Evolutionary conservation across 768 basidiomycete species (phyloP).

Genomic region (Chalciporus sphaerocephalus): DNA sequence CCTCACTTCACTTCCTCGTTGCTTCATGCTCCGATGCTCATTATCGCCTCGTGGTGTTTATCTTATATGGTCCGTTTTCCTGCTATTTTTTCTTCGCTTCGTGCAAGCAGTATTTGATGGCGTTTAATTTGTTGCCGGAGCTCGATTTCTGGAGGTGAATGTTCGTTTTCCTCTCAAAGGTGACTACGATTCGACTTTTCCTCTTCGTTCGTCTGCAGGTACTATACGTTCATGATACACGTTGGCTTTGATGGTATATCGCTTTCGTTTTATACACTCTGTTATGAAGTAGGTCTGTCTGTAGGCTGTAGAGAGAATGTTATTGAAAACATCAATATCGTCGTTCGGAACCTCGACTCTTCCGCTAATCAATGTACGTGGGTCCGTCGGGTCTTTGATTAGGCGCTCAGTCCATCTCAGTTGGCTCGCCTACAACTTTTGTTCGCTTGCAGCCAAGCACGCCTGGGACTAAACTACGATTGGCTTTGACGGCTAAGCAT

Average conservation of each 20-base stretch:
- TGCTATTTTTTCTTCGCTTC: slow-evolving; percentile 5
- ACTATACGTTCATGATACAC: slow-evolving; percentile 18
- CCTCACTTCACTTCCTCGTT: slow-evolving; percentile 7
- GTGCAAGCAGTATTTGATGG: slow-evolving; percentile 7
- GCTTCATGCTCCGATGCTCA: slow-evolving; percentile 15
- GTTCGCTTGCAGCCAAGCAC: too few relatives aligned
- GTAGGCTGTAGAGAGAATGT: slow-evolving; percentile 29
- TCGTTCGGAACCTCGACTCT: too few relatives aligned
- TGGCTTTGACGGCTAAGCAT: slow-evolving; percentile 32
- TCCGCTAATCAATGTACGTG: too few relatives aligned
- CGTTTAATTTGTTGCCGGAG: slow-evolving; percentile 2
- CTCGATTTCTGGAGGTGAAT: slow-evolving; percentile 1
- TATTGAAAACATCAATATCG: slow-evolving; percentile 10
- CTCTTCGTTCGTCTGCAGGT: slow-evolving; percentile 5
- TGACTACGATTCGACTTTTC: background rate
- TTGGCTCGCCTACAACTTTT: too few relatives aligned
- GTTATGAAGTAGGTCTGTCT: slow-evolving; percentile 27
- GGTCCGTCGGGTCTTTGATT: too few relatives aligned
- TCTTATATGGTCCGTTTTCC: slow-evolving; percentile 15
- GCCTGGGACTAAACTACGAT: slow-evolving; percentile 1
- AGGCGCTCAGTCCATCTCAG: too few relatives aligned
- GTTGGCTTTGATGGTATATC: slow-evolving; percentile 12
- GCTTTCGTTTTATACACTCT: slow-evolving; percentile 20
- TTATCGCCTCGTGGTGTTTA: slow-evolving; percentile 26
- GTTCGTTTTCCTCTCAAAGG: background rate